Evolutionary conservation across 768 basidiomycete species (phyloP), one percentile per base, ranked within the genome.

Genomic region (Candolleomyces efflorescens): DNA sequence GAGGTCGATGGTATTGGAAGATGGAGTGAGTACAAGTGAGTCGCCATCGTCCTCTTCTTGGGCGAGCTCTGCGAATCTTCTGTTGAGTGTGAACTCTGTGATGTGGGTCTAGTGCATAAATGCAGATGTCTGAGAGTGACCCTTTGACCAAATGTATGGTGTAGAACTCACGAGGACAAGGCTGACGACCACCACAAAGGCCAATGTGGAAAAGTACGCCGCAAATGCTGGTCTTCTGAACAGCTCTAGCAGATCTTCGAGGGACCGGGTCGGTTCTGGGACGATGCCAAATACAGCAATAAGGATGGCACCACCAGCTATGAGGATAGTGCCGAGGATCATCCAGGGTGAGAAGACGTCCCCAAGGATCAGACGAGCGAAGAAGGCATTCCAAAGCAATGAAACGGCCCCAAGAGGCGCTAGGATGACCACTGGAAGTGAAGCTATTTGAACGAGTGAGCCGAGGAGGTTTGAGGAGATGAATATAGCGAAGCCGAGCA

Each of bases 251-350:
- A 98, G 81, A 68, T 94, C 92, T 59, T 94, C 90, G 17, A 98
- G 76, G 1, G 89, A 87, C 60, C 90, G 90, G 11, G 90, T 92
- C 12, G 84, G 84, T 71, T 96, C 94, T 18, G 90, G 86, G 0
- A 98, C 92, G 63, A 94, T 92, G 48, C 94, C 94, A 66, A 95
- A 98, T 51, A 94, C 73, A 15, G 90, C 94, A 58, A 98, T 93
- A 59, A 95, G 79, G 43, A 91, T 85, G 5, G 94, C 94, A 26
- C 94, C 94, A 17, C 85, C 85, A 0, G 92, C 90, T 60, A 98
- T 94, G 67, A 95, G 77, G 44, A 90, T 71, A 2, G 94, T 96
- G 52, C 92, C 94, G n/a, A 92, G 72, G 46, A 91, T 74, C 83
- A 94, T 90, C 78, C 86, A 90, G 1, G 81, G 81, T 4, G 92